Base-by-base conservation (phyloP, 2,329 filamentous ascomycete genomes). In the Fusarium sarcochroum region DNA sequence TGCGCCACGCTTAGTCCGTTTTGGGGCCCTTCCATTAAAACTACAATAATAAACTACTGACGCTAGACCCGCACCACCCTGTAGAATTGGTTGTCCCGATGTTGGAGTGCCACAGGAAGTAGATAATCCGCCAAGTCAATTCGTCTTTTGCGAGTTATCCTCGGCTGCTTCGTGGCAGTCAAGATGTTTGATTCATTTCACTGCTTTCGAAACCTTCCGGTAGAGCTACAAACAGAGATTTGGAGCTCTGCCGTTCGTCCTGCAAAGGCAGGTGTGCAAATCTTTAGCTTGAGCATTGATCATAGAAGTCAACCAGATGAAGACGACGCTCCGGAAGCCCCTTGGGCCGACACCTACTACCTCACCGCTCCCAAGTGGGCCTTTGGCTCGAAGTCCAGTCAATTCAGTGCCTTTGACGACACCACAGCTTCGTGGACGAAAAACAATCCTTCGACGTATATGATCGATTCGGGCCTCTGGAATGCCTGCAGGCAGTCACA, bases 381-480 rank as follows among this genome's bases (percentile, higher is more conserved):
- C 7, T 47, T 47, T 21, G 30, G 45, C 20, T 18, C 45, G 15
- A 23, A 23, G 45, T 47, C 45, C 30, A 23, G 15, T 47, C 45
- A 14, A 35, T 5, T 23, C 30, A n/a, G 14, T 35, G 30, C 4
- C 45, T 23, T 35, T 5, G 18, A 47, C 45, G 45, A 35, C 21
- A 21, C 14, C 13, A 47, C 18, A 35, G 30, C 30, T 10, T 47
- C 45, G 21, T 47, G 45, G 45, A 47, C 45, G 34, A 34, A 35
- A 47, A 30, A 45, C 17, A 45, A 45, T 17, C 25, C 9, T 52
- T 52, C 49, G 7, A 52, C 49, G 13, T 52, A 52, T n/a, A 13
- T 52, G 14, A 13, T 41, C 17, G 49, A 52, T 25, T 52, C 49
- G 25, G 49, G 49, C 30, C 18, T 52, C 37, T 41, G 49, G 49